A percentile compares a stretch with the other conserved stretches of the same genome.
phyloP scores from a whole-genome alignment of 202 grass and related monocot genomes.

The Zoysia matrella region DNA sequence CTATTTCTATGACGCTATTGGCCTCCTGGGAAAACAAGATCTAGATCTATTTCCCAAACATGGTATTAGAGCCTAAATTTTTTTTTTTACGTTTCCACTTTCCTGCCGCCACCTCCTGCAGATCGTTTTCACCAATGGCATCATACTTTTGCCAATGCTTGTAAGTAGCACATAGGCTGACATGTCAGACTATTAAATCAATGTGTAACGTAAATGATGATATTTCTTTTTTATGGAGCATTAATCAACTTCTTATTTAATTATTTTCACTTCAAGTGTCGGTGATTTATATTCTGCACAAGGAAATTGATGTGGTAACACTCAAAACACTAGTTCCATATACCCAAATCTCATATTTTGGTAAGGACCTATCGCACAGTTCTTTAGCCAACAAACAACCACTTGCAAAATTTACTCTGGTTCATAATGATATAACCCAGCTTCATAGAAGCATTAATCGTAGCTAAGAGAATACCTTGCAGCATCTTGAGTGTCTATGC shows the following conservation, averaged over 20 bases:
- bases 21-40: too few species aligned
- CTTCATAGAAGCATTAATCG: background rate
- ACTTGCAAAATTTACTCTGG: background rate
- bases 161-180: constrained; percentile 14
- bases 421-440: too few species aligned
- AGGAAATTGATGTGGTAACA: background rate
- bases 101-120: too few species aligned
- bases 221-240: background rate
- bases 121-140: too few species aligned
- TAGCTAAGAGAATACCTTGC: constrained; percentile 55
- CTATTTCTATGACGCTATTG: too few species aligned
- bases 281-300: background rate
- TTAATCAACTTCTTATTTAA: background rate
- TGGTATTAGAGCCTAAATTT: too few species aligned
- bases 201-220: background rate
- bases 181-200: background rate
- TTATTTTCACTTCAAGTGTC: background rate
- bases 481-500: constrained; percentile 64
- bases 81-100: too few species aligned
- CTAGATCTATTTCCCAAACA: too few species aligned
- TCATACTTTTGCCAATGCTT: background rate
- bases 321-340: background rate
- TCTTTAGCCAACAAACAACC: background rate
- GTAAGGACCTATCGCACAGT: background rate
- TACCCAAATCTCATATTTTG: background rate